Base-by-base conservation (phyloP, 148 eudicot species). In the Silene uniflora region DNA sequence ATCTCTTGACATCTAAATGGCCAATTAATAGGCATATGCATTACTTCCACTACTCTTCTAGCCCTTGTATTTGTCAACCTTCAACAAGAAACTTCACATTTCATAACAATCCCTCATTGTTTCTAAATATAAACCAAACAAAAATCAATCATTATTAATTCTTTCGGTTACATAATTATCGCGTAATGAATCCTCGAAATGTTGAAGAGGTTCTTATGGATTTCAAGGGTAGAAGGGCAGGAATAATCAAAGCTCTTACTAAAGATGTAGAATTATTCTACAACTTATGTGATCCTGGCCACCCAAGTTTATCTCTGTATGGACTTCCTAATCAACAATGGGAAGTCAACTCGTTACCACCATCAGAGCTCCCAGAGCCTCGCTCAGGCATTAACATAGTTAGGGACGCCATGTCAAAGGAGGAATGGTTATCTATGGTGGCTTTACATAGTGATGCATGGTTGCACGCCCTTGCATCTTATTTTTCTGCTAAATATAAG, bases 211-310 rank as follows among this genome's bases (percentile, higher is more conserved):
- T 79, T 11, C 25, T 73, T 17, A 46, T 14, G 29, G 81, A 79
- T 73, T 79, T 73, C n/a, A 73, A 73, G 75, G 77, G 77, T 73
- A 79, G 77, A 68, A 68, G 81, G 63, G 73, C 54, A 4, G 81
- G 67, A 25, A 59, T 79, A 7, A 46, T 79, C 74, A 79, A 61
- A 60, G 77, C 81, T 16, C 47, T 79, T 1, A 79, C 81, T 1
- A 73, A 58, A 8, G 73, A 79, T 67, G 59, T 79, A 1, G 69
- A 73, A n/a, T 11, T 39, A 10, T 79, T 79, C 39, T 73, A 67
- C 21, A 35, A n/a, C 3, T 29, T 44, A 44, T 79, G 77, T 73
- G 73, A 79, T 67, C 77, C 77, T 7, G 67, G n/a, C 6, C 12
- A 55, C 29, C 72, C 72, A 5, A 17, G 13, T 46, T 16, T 78